These are phyloP conservation scores for Margaritispora aquatica DNA, from an alignment of 495 filamentous ascomycete genomes.

Conservation along the genomic window DNA sequence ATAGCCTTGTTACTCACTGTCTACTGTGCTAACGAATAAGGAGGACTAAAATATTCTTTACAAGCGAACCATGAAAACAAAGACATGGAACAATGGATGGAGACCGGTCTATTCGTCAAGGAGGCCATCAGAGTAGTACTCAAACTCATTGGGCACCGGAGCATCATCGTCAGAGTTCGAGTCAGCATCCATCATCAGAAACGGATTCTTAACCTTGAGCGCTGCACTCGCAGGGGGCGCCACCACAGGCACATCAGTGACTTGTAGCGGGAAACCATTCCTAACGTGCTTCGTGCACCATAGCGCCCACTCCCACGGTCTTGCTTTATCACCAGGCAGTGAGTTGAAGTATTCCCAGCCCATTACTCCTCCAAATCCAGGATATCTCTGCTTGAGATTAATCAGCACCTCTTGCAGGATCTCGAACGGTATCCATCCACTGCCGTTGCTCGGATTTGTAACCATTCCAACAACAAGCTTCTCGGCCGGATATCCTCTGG, in stretches of 20 bases:
- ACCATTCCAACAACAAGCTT: constrained; percentile 68
- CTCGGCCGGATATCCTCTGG: constrained; percentile 53
- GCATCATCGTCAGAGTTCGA: constrained; percentile 14
- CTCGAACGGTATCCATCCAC: constrained; percentile 49
- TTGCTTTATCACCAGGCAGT: constrained; percentile 36
- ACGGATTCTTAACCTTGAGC: neutral
- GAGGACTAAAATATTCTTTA: too few relatives aligned
- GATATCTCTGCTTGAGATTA: constrained; percentile 30
- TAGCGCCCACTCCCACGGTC: constrained; percentile 53
- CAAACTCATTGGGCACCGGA: constrained; percentile 20
- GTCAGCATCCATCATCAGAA: constrained; percentile 13
- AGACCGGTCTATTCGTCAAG: constrained; percentile 18
- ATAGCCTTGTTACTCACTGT: too few relatives aligned
- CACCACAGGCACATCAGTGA: neutral
- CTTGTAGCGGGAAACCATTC: constrained; percentile 1
- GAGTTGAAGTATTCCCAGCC: constrained; percentile 83
- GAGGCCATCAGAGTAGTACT: constrained; percentile 23
- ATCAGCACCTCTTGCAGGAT: constrained; percentile 37
- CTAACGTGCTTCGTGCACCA: constrained; percentile 32
- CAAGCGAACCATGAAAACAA: too few relatives aligned
- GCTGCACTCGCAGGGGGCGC: neutral
- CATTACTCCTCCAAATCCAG: constrained; percentile 70
- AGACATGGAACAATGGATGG: too few relatives aligned
- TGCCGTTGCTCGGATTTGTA: constrained; percentile 63
- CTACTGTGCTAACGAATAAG: too few relatives aligned